A percentile compares a stretch with the other conserved stretches of the same genome.
phyloP scores from a whole-genome alignment of 2,329 filamentous ascomycete genomes.

The Colletotrichum musicola region DNA sequence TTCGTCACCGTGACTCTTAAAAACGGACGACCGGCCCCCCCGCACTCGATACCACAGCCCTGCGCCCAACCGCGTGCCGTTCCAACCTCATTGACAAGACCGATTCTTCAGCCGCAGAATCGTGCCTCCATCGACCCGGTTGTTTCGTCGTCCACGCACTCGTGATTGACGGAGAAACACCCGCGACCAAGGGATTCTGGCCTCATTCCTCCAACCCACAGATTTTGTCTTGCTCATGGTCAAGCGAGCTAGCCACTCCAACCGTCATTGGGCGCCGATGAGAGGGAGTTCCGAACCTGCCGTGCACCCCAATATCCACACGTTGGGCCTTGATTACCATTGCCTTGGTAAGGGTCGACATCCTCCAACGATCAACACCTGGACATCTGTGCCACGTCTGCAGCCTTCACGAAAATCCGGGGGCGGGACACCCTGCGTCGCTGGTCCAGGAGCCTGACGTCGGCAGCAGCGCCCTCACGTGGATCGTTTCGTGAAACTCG shows the following conservation, averaged over 20 bases:
- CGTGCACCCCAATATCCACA: not conserved
- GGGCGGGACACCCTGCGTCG: slow-evolving; percentile 30
- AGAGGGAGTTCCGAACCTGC: no score
- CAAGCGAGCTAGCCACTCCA: no score
- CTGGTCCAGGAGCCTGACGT: slow-evolving; percentile 17
- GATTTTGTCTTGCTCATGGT: not conserved
- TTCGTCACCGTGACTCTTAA: not conserved
- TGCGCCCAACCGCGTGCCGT: not conserved
- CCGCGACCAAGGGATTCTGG: not conserved
- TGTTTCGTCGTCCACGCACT: not conserved
- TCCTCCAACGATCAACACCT: slow-evolving; percentile 5
- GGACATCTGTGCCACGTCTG: slow-evolving; percentile 23
- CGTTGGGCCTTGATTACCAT: not conserved
- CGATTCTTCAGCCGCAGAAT: slow-evolving; percentile 24
- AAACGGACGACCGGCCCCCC: slow-evolving; percentile 6
- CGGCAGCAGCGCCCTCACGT: not conserved
- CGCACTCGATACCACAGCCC: slow-evolving; percentile 12
- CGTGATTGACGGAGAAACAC: slow-evolving; percentile 31
- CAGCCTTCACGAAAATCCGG: slow-evolving; percentile 20
- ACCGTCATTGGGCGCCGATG: no score
- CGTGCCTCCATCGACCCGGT: slow-evolving; percentile 8
- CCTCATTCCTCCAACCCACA: not conserved
- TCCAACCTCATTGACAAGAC: not conserved
- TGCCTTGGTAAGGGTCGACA: slow-evolving; percentile 1
- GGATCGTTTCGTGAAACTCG: not conserved